phyloP scores from a whole-genome alignment of 306 rosid genomes.

The Castanospermum australe region DNA sequence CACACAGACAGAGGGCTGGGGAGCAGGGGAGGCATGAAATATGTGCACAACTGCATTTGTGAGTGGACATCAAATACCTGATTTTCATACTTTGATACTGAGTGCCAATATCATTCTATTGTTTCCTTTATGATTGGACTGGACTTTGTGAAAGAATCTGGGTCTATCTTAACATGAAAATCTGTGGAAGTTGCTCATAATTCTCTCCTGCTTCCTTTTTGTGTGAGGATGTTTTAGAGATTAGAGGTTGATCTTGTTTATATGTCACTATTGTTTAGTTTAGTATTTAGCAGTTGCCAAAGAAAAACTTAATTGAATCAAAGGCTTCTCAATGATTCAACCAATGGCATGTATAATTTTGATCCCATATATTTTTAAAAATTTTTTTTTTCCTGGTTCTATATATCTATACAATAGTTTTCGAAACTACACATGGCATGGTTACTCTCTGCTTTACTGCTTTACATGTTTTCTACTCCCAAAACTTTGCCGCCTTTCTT shows the following conservation, averaged over 20 bases:
- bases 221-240: not conserved
- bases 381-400: no score
- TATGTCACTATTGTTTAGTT: not conserved
- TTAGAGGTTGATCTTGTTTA: not conserved
- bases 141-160: not conserved
- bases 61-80: not conserved
- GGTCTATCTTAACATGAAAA: not conserved
- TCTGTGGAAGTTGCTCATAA: not conserved
- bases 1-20: not conserved
- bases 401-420: no score
- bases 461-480: not conserved
- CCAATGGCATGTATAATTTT: not conserved
- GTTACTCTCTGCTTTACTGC: not conserved
- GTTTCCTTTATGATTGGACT: not conserved
- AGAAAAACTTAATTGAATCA: not conserved
- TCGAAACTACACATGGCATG: not conserved
- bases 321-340: not conserved
- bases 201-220: not conserved
- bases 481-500: not conserved
- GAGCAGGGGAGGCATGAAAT: not conserved
- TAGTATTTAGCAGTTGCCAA: not conserved
- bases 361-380: no score
- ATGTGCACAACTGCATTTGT: not conserved
- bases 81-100: not conserved
- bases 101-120: not conserved